Evolutionary conservation across 768 basidiomycete species (phyloP).

Genomic region (Ramaria sp.): DNA sequence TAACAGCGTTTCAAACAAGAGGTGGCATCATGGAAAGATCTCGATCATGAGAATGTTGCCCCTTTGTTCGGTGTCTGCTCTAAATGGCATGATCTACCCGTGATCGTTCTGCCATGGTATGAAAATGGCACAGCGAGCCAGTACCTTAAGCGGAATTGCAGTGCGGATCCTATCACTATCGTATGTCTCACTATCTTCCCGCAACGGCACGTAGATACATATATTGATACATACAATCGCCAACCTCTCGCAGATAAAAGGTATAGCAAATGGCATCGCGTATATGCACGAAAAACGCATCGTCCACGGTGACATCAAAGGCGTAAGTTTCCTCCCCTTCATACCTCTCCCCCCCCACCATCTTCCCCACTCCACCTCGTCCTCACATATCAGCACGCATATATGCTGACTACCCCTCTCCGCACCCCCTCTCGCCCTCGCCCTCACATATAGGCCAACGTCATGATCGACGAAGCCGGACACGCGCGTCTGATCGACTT

Average conservation of each 20-base stretch:
- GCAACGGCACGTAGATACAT: too few relatives aligned
- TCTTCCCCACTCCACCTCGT: neutral
- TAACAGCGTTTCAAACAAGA: too few relatives aligned
- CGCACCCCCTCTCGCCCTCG: too few relatives aligned
- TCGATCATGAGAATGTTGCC: neutral
- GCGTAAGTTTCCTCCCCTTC: neutral
- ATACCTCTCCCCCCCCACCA: neutral
- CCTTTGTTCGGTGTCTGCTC: neutral
- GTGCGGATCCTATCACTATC: neutral
- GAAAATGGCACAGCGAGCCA: neutral
- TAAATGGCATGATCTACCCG: neutral
- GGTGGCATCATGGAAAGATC: neutral
- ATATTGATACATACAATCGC: neutral
- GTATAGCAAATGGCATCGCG: neutral
- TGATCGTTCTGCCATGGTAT: neutral
- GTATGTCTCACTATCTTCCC: neutral
- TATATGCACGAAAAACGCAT: constrained; percentile 5
- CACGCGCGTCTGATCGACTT: constrained; percentile 10
- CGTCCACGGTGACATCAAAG: constrained; percentile 9
- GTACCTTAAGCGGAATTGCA: neutral
- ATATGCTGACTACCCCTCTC: too few relatives aligned
- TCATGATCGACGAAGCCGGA: constrained; percentile 6
- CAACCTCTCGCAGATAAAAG: neutral
- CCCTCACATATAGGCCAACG: constrained; percentile 6
- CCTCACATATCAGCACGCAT: too few relatives aligned